A percentile compares a stretch with the other conserved stretches of the same genome.
Evolutionary conservation across 805 yeast genomes (phyloP).

Genomic region (Metschnikowia cerradonensis): DNA sequence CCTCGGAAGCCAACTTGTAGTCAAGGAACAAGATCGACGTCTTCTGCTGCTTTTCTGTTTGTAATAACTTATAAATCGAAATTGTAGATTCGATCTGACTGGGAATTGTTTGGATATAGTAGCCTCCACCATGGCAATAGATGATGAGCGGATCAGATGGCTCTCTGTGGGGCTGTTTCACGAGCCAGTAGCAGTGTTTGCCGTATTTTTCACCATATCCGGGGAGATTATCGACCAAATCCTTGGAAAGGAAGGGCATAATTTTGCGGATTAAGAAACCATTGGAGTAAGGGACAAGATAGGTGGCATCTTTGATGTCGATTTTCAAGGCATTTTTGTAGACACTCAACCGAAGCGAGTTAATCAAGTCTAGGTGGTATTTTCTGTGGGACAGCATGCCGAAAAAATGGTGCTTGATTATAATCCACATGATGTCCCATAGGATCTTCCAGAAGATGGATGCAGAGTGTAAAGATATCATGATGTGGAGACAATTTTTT

Average conservation of each 20-base stretch:
- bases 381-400: constrained; percentile 16
- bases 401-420: constrained; percentile 15
- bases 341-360: constrained; percentile 13
- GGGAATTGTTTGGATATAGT: constrained; percentile 27
- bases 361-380: constrained; percentile 10
- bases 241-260: constrained; percentile 8
- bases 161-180: constrained; percentile 23
- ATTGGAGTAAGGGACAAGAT: constrained; percentile 14
- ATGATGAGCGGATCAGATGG: constrained; percentile 29
- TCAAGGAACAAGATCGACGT: constrained; percentile 29
- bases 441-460: constrained; percentile 12
- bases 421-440: constrained; percentile 10
- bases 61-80: constrained; percentile 26
- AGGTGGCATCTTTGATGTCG: constrained; percentile 14
- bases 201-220: constrained; percentile 33
- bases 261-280: constrained; percentile 10
- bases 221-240: constrained; percentile 15
- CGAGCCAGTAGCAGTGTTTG: constrained; percentile 32
- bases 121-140: constrained; percentile 41
- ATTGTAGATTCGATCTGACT: constrained; percentile 29
- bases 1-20: constrained; percentile 29
- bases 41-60: constrained; percentile 17
- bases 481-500: neutral
- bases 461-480: constrained; percentile 11
- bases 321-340: constrained; percentile 12